These are phyloP conservation scores for Blumeria hordei DNA, from an alignment of 2,329 filamentous ascomycete species.

Conservation along the genomic window DNA sequence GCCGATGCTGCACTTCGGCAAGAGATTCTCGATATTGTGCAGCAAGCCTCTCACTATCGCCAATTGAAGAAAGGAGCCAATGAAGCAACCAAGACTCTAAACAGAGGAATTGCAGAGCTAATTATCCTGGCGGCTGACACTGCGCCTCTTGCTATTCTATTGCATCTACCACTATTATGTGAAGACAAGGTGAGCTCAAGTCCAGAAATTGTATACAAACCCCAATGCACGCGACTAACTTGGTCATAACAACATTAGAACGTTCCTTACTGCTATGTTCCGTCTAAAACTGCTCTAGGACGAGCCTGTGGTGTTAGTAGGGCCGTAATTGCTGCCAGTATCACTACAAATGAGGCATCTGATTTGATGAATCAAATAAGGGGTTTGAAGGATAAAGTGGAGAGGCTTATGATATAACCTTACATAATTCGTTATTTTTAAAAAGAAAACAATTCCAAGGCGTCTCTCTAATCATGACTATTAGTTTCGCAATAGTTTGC, in stretches of 20 bases:
- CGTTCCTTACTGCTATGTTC: conserved; percentile 48
- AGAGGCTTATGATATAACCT: conserved; percentile 72
- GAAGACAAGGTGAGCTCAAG: conserved; percentile 35
- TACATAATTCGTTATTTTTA: not conserved
- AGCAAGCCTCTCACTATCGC: conserved; percentile 23
- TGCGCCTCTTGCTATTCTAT: conserved; percentile 61
- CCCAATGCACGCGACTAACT: conserved; percentile 12
- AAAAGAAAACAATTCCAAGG: too few species aligned
- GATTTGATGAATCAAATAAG: conserved; percentile 77
- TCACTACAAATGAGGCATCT: conserved; percentile 78
- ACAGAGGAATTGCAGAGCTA: conserved; percentile 74
- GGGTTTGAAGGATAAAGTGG: conserved; percentile 79
- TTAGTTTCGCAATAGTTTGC: too few species aligned
- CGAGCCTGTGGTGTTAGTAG: conserved; percentile 75
- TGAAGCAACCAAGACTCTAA: conserved; percentile 69
- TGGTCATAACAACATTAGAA: conserved; percentile 20
- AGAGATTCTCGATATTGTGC: conserved; percentile 27
- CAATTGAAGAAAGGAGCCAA: conserved; percentile 82
- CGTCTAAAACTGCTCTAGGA: conserved; percentile 62
- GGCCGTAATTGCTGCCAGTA: conserved; percentile 64
- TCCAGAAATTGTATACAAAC: not conserved
- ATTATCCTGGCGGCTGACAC: conserved; percentile 80
- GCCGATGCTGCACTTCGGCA: conserved; percentile 52
- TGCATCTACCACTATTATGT: conserved; percentile 70
- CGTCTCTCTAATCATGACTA: too few species aligned